Percentiles rank a stretch among this genome's conserved stretches.
Conservation (phyloP, 257 asterid species). For the Vinca minor region DNA sequence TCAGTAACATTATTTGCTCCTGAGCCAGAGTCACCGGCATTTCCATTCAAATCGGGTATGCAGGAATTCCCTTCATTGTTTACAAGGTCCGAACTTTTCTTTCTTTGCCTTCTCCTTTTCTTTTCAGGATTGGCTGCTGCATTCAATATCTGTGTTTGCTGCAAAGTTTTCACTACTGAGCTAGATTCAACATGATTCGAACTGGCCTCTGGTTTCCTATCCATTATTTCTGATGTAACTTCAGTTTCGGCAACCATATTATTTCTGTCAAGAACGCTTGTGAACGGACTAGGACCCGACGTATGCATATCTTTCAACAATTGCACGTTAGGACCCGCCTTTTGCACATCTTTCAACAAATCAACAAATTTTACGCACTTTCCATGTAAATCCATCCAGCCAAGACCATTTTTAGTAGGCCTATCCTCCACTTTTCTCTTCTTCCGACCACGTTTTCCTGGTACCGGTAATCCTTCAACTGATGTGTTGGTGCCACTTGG, state of each 20-base stretch:
- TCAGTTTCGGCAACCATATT: constrained; percentile 12
- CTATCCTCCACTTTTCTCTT: constrained; percentile 16
- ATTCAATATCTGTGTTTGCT: constrained; percentile 15
- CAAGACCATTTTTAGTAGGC: constrained; percentile 1
- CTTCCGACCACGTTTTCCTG: constrained; percentile 28
- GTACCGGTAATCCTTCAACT: constrained; percentile 22
- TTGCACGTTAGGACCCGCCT: constrained; percentile 13
- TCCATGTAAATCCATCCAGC: constrained; percentile 14
- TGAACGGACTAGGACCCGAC: constrained; percentile 15
- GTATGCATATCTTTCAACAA: constrained; percentile 14
- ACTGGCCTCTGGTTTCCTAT: constrained; percentile 4
- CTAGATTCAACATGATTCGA: constrained; percentile 14
- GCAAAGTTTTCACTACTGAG: constrained; percentile 20
- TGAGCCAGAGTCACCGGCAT: constrained; percentile 18
- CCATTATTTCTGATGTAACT: constrained; percentile 13
- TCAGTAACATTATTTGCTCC: constrained; percentile 23
- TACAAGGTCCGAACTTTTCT: background rate
- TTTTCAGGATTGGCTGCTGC: constrained; percentile 8
- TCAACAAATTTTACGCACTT: constrained; percentile 20
- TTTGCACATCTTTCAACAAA: constrained; percentile 20
- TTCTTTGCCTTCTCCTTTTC: background rate
- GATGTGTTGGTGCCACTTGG: constrained; percentile 23
- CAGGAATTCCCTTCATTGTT: constrained; percentile 19
- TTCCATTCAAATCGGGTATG: constrained; percentile 70
- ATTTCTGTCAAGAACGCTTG: constrained; percentile 15